A percentile compares a stretch with the other conserved stretches of the same genome.
Conservation (phyloP, 2,329 filamentous ascomycete genomes). For the Aspergillus sp. region DNA sequence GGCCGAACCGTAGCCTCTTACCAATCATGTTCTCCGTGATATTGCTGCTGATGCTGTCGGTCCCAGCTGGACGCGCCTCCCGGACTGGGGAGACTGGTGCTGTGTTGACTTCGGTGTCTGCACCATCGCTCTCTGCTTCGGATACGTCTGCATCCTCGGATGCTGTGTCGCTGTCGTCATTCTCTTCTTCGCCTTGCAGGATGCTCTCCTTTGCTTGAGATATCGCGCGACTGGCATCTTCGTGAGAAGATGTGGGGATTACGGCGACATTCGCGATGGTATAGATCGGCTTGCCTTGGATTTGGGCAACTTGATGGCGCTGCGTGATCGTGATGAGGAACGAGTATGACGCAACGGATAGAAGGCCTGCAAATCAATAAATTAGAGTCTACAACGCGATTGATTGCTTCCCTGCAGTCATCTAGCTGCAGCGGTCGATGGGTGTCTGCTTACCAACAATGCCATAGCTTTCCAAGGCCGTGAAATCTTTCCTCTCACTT, state of each 20-base stretch:
- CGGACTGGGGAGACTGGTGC: constrained; percentile 27
- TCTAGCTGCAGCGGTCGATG: not conserved
- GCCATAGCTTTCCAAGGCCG: constrained; percentile 50
- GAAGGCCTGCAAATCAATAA: constrained; percentile 62
- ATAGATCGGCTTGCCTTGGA: constrained; percentile 80
- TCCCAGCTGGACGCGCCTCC: constrained; percentile 26
- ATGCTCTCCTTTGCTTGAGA: constrained; percentile 55
- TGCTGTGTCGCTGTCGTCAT: constrained; percentile 29
- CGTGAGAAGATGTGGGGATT: constrained; percentile 78
- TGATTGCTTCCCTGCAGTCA: not conserved
- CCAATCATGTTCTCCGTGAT: constrained; percentile 88
- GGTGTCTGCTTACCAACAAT: constrained; percentile 54
- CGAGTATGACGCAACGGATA: constrained; percentile 76
- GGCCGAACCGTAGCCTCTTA: constrained; percentile 77
- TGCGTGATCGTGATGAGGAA: constrained; percentile 86
- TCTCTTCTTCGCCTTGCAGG: constrained; percentile 42
- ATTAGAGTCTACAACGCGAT: not conserved
- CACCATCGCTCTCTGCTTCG: constrained; percentile 30
- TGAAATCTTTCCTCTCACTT: constrained; percentile 28
- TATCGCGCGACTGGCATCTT: constrained; percentile 73
- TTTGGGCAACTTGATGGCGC: constrained; percentile 83
- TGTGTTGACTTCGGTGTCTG: constrained; percentile 28
- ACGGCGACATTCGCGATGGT: constrained; percentile 84
- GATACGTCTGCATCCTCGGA: constrained; percentile 25
- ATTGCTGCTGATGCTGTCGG: constrained; percentile 48